Evolutionary conservation across 2,329 filamentous ascomycete genomes (phyloP).

Genomic region (Pestalotiopsis sp.): DNA sequence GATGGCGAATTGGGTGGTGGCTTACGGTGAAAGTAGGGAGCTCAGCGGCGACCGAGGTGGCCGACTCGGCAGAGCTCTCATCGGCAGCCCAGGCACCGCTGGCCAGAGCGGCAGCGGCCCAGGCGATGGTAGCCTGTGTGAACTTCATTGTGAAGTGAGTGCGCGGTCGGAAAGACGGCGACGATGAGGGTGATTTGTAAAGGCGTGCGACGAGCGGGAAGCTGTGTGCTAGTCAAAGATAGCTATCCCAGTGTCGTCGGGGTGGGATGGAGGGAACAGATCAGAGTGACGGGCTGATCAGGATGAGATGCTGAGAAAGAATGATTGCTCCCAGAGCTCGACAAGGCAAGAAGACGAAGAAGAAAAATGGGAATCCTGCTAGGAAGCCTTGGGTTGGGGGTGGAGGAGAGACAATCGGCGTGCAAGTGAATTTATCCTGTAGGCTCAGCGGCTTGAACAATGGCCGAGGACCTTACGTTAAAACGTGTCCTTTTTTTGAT

Average conservation of each 20-base stretch:
- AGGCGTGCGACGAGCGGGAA: conserved; percentile 1
- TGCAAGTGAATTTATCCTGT: conserved; percentile 13
- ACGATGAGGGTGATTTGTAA: conserved; percentile 5
- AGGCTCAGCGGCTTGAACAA: background rate
- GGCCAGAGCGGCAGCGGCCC: conserved; percentile 74
- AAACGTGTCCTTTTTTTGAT: conserved; percentile 16
- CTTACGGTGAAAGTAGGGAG: conserved; percentile 89
- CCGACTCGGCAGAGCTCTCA: conserved; percentile 52
- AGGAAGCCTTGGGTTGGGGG: conserved; percentile 19
- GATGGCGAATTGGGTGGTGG: conserved; percentile 24
- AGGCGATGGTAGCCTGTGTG: conserved; percentile 75
- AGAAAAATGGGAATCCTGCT: conserved; percentile 26
- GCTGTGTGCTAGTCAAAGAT: conserved; percentile 13
- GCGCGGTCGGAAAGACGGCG: conserved; percentile 13
- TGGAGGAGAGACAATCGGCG: conserved; percentile 11
- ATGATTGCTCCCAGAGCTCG: conserved; percentile 41
- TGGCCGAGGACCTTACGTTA: conserved; percentile 1
- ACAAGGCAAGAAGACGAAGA: conserved; percentile 19
- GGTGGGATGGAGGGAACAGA: background rate
- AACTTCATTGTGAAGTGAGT: conserved; percentile 72
- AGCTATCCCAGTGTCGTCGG: conserved; percentile 4
- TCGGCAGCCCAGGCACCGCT: conserved; percentile 72
- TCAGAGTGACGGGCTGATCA: conserved; percentile 9
- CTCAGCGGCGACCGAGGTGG: conserved; percentile 62
- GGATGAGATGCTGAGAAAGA: conserved; percentile 27